Base-by-base conservation (phyloP, 352 stramenopile species). In the Phytopythium boreale region DNA sequence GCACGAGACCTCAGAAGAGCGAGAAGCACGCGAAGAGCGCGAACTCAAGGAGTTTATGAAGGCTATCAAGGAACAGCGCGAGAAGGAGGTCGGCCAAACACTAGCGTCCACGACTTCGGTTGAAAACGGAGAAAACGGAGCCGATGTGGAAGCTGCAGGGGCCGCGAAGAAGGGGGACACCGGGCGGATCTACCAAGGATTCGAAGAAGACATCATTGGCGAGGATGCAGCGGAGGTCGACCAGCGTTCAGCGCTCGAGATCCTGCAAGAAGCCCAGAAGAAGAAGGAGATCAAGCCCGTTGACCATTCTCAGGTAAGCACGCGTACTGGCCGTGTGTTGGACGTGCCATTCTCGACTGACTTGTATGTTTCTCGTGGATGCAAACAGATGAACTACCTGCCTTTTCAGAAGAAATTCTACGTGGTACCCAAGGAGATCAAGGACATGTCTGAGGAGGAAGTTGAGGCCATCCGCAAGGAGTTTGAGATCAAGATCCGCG, bases 331-430 rank as follows among this genome's bases (percentile, higher is more conserved):
- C 22, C 20, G 2, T 59, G 6, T 39, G 24, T 51, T 5, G n/a
- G 22, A 27, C 2, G n/a, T 4, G 6, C 7, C 47, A 14, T n/a
- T 31, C 14, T 53, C 4, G 24, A 36, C 47, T 53, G 26, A 52
- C 22, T 6, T 11, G 15, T n/a, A 36, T 36, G 17, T 52, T 29
- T 24, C 20, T 68, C 7, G 24, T 43, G 17, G 7, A 17, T 24
- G 26, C 7, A 36, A 41, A 51, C 56, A 90, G 66, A 90, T 99
- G 24, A 92, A 98, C 37, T 99, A 99, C 68, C 75, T 99, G 17
- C 66, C 87, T 11, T 97, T 99, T 67, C 90, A 98, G 53, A 99
- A 99, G 83, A 99, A 99, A 69, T 97, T 99, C 39, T 99, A 99
- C 69, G 93, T 99, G 19, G 89, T 98, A 20, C 97, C 97, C 17